These are phyloP conservation scores for Lasiosphaeriaceae sp. DNA, from an alignment of 495 filamentous ascomycete genomes.

Conservation along the genomic window DNA sequence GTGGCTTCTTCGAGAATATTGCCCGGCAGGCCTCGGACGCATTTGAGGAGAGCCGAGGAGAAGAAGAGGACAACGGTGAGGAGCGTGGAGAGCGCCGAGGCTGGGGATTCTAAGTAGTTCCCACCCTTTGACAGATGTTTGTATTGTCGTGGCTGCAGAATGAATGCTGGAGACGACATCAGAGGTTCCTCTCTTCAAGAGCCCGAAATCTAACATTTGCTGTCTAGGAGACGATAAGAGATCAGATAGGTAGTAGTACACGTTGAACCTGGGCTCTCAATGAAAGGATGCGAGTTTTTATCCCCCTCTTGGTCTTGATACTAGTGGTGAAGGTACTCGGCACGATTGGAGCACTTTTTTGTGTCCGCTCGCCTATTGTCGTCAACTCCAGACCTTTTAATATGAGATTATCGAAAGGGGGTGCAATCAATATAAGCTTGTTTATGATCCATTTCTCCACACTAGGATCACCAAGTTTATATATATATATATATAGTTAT, in stretches of 20 bases:
- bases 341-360: background rate
- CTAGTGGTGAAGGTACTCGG: background rate
- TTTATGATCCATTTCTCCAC: constrained; percentile 2
- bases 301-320: too few species aligned
- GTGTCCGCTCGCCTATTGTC: background rate
- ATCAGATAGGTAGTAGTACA: too few species aligned
- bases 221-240: too few species aligned
- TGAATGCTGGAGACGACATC: too few species aligned
- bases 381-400: background rate
- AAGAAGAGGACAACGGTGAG: background rate
- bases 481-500: background rate
- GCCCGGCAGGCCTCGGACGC: background rate
- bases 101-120: background rate
- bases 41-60: background rate
- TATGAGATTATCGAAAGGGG: background rate
- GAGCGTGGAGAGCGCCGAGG: background rate
- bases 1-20: background rate
- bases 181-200: too few species aligned
- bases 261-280: too few species aligned
- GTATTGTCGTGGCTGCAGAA: too few species aligned
- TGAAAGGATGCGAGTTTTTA: too few species aligned
- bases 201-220: too few species aligned
- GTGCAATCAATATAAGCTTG: background rate
- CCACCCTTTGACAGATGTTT: background rate
- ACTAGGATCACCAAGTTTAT: background rate